Percentiles rank a stretch among this genome's conserved stretches.
Conservation (phyloP, 164 flowering plant species). For the Echeveria elegans region DNA sequence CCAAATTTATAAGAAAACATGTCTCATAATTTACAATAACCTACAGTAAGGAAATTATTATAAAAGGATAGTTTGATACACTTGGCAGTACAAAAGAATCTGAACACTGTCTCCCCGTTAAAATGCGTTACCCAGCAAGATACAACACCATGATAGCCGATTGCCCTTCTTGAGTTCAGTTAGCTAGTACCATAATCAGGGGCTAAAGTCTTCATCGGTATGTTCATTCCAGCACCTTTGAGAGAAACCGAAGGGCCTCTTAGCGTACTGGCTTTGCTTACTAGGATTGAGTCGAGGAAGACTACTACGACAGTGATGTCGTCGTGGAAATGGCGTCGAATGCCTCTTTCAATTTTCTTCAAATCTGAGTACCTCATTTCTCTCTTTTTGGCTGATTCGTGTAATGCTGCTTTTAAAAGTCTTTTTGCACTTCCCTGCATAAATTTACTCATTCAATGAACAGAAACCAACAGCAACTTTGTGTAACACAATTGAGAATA, state of each 20-base stretch:
- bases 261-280: slow-evolving; percentile 40
- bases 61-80: background rate
- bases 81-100: background rate
- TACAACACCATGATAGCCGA: background rate
- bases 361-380: slow-evolving; percentile 72
- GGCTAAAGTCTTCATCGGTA: slow-evolving; percentile 24
- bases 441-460: background rate
- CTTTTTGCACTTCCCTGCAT: slow-evolving; percentile 57
- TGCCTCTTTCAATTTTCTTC: slow-evolving; percentile 64
- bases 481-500: too few species aligned
- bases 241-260: slow-evolving; percentile 41
- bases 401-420: slow-evolving; percentile 54
- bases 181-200: background rate
- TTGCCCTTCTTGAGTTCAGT: background rate
- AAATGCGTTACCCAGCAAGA: background rate
- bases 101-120: background rate
- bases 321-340: slow-evolving; percentile 70
- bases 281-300: slow-evolving; percentile 48
- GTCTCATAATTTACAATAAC: background rate
- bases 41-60: background rate
- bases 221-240: slow-evolving; percentile 39
- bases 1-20: background rate
- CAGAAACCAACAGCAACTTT: background rate
- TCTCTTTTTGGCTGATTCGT: slow-evolving; percentile 61
- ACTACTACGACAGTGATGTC: slow-evolving; percentile 61